Conservation (phyloP, 2,329 filamentous ascomycete species). For the Ascochyta clinopodiicola region DNA sequence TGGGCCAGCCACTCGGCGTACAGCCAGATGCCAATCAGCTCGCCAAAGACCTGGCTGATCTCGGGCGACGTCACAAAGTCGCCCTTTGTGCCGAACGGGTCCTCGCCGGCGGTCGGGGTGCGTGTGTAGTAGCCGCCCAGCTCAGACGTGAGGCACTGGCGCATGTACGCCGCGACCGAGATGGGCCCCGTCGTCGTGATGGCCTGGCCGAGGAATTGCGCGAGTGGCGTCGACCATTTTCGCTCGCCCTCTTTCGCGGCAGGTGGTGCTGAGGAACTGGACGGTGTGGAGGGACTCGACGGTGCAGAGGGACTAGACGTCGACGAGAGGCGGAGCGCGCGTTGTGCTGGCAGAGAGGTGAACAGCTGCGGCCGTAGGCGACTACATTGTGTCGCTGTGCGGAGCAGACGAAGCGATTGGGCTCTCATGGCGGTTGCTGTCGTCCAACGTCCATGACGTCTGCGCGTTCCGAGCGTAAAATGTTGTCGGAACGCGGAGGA, state of each 20-base stretch:
- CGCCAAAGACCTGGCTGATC: conserved; percentile 96
- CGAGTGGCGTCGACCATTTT: conserved; percentile 90
- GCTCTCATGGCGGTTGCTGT: conserved; percentile 39
- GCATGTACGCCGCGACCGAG: conserved; percentile 94
- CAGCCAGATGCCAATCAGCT: conserved; percentile 92
- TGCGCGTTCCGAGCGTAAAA: conserved; percentile 29
- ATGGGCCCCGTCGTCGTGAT: conserved; percentile 90
- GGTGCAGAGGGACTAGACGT: conserved; percentile 15
- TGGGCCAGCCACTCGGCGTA: conserved; percentile 97
- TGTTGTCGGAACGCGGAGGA: conserved; percentile 39
- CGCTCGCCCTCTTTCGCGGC: conserved; percentile 42
- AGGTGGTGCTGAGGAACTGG: conserved; percentile 21
- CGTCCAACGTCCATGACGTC: conserved; percentile 44
- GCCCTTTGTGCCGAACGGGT: conserved; percentile 90
- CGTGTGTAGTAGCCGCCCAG: conserved; percentile 93
- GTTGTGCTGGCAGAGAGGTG: conserved; percentile 14
- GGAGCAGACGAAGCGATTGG: conserved; percentile 34
- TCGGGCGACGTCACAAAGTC: conserved; percentile 98
- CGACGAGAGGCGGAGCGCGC: conserved; percentile 49
- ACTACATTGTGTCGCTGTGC: conserved; percentile 29
- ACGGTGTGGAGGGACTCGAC: conserved; percentile 8
- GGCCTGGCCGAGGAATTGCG: conserved; percentile 83
- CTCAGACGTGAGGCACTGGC: conserved; percentile 93
- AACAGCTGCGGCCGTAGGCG: conserved; percentile 15
- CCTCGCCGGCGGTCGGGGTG: conserved; percentile 68